A percentile compares a stretch with the other conserved stretches of the same genome.
Evolutionary conservation across 2,329 filamentous ascomycete species (phyloP).

Genomic region (Rutstroemia sp.): DNA sequence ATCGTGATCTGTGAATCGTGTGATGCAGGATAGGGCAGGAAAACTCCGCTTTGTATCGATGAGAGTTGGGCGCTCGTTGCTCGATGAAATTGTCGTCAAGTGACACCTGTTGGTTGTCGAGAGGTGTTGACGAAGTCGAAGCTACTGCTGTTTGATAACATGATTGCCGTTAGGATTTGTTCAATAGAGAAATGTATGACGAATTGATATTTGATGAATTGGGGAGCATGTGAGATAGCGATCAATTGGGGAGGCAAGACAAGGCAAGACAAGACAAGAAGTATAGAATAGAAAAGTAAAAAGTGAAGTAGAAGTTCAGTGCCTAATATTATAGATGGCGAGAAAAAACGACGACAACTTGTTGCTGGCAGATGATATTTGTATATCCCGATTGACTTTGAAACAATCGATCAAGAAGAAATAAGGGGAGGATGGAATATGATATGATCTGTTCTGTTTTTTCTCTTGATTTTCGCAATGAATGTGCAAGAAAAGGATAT

Average conservation of each 20-base stretch:
- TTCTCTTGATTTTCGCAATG: conserved; percentile 6
- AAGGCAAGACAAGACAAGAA: conserved; percentile 2
- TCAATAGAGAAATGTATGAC: conserved; percentile 22
- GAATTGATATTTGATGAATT: conserved; percentile 12
- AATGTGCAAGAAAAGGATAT: conserved; percentile 24
- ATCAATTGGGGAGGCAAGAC: conserved; percentile 7
- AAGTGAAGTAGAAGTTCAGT: conserved; percentile 16
- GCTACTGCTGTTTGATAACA: conserved; percentile 31
- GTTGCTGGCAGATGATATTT: conserved; percentile 16
- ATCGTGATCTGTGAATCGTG: not conserved
- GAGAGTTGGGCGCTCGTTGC: conserved; percentile 10
- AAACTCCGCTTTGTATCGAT: conserved; percentile 14
- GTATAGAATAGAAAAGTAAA: conserved; percentile 15
- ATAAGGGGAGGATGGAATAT: not conserved
- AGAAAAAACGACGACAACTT: conserved; percentile 13
- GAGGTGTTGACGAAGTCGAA: conserved; percentile 17
- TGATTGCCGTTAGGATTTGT: conserved; percentile 31
- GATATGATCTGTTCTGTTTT: not conserved
- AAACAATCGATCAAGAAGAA: conserved; percentile 6
- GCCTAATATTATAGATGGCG: conserved; percentile 17
- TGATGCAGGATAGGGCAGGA: conserved; percentile 11
- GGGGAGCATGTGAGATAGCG: conserved; percentile 8
- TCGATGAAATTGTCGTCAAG: conserved; percentile 26
- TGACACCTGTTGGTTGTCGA: conserved; percentile 26
- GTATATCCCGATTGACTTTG: not conserved